Evolutionary conservation across 2,329 filamentous ascomycete genomes (phyloP).

Genomic region (Xylariaceae sp.): DNA sequence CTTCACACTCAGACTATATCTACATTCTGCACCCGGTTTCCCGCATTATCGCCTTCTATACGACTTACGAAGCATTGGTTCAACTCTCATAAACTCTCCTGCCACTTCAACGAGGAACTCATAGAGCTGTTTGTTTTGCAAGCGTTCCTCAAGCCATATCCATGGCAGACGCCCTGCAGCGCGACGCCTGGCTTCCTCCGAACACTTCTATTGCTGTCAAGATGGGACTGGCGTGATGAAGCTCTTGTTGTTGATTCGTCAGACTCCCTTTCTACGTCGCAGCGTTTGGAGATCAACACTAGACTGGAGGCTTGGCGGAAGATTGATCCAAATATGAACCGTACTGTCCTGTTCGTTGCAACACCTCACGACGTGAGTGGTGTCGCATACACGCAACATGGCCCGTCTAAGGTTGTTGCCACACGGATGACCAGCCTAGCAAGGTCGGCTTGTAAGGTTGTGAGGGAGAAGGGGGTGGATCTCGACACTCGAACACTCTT

Average conservation of each 20-base stretch:
- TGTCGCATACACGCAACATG: constrained; percentile 73
- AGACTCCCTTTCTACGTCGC: constrained; percentile 62
- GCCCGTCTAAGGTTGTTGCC: constrained; percentile 80
- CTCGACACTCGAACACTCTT: constrained; percentile 68
- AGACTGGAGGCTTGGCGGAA: constrained; percentile 84
- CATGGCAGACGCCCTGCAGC: constrained; percentile 78
- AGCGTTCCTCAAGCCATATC: constrained; percentile 78
- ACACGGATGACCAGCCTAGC: constrained; percentile 81
- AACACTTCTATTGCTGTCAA: constrained; percentile 75
- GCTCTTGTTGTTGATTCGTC: constrained; percentile 80
- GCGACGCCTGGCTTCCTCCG: constrained; percentile 79
- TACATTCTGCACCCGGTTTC: constrained; percentile 78
- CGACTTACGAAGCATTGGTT: constrained; percentile 91
- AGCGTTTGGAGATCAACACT: constrained; percentile 65
- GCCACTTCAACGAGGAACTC: constrained; percentile 77
- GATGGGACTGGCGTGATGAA: constrained; percentile 89
- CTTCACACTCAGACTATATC: constrained; percentile 81
- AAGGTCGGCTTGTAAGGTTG: constrained; percentile 69
- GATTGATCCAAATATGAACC: constrained; percentile 87
- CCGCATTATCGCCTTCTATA: constrained; percentile 78
- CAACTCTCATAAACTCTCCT: constrained; percentile 74
- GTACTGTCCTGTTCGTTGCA: constrained; percentile 77
- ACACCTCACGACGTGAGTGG: constrained; percentile 79
- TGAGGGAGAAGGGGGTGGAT: constrained; percentile 54
- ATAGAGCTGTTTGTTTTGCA: constrained; percentile 81